Evolutionary conservation across 2,329 filamentous ascomycete species (phyloP), one percentile per base, ranked within the genome.

Genomic region (Hymenoscyphus infarciens): DNA sequence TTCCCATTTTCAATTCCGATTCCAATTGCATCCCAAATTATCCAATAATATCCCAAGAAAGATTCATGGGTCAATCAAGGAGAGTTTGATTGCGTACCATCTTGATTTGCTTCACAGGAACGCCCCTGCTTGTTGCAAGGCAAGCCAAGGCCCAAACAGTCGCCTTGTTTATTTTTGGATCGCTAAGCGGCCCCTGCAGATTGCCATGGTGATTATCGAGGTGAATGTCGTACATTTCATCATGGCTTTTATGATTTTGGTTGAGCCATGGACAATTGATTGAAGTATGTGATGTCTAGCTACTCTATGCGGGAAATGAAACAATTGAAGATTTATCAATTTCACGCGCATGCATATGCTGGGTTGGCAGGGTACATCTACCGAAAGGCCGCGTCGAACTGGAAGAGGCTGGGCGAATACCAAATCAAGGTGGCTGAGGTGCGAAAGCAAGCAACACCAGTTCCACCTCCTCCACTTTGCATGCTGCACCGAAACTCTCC

Each of bases 341-440:
- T 52, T 52, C 45, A 25, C 19, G n/a, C 22, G 19, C 19, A 52
- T 25, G 45, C 45, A 52, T 22, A 52, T 52, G 45, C 19, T 52
- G 45, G 45, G 35, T 38, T 38, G 35, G 11, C 35, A 16, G 35
- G 45, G 19, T 52, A 52, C 8, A 22, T 25, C n/a, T 52, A 52
- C 19, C 45, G 45, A 52, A 22, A 52, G 45, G 45, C 22, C 13
- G 10, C 8, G 42, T 49, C n/a, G 39, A 19, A 45, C 38, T n/a
- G 13, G 45, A 22, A n/a, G 45, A 52, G 45, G 45, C 45, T 52
- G 45, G 45, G 45, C 45, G 45, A 52, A 22, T 49, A 52, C 45
- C 19, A 52, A 52, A 52, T 52, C 45, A 52, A 52, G 45, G 45
- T 52, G 45, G 45, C 45, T 52, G 45, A 52, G 45, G 45, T 22